Conservation (phyloP, 73 alveolate genomes). For the Symbiodinium natans region DNA sequence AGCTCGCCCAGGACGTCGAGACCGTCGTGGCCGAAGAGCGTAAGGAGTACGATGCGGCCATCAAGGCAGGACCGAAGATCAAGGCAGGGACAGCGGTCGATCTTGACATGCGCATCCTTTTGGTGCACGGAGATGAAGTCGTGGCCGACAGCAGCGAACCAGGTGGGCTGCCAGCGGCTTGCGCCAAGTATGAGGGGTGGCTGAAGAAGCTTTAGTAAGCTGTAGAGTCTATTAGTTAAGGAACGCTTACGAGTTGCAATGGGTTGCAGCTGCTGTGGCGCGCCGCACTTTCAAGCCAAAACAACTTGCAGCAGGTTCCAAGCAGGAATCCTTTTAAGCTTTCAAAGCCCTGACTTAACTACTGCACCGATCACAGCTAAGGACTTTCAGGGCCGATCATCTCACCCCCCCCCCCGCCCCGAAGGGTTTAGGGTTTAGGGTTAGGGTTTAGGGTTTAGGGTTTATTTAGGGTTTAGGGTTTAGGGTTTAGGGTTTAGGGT, state of each 20-base stretch:
- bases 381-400: not conserved
- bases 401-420: too few species aligned
- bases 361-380: not conserved
- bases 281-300: not conserved
- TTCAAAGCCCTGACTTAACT: not conserved
- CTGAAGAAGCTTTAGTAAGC: too few species aligned
- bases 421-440: not conserved
- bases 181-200: too few species aligned
- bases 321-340: not conserved
- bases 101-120: not conserved
- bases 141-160: too few species aligned
- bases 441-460: not conserved
- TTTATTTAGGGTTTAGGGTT: not conserved
- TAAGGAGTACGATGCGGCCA: not conserved
- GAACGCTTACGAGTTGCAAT: too few species aligned
- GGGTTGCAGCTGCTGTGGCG: too few species aligned
- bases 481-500: not conserved
- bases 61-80: not conserved
- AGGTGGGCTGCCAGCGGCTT: too few species aligned
- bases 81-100: not conserved
- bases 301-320: too few species aligned
- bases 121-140: not conserved
- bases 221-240: too few species aligned
- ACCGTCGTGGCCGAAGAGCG: not conserved
- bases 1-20: not conserved